Base-by-base conservation (phyloP, 352 stramenopile genomes). In the Globisporangium cylindrosporum region DNA sequence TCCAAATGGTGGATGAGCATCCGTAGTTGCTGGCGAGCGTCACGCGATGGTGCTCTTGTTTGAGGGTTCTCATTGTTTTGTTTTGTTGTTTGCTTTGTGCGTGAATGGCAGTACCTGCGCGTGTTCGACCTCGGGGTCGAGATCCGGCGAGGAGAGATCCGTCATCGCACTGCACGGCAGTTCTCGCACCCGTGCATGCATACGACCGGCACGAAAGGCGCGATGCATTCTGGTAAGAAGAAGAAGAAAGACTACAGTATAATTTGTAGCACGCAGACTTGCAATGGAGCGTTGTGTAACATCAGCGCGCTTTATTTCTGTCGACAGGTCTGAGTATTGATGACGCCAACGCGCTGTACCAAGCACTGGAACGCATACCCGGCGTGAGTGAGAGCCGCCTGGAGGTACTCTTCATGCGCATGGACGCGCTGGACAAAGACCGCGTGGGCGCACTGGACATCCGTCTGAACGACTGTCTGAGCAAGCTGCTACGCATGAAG, bases 91-190 rank as follows among this genome's bases (percentile, higher is more conserved):
- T 55, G 20, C n/a, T 32, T 32, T 54, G 18, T 54, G 64, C 4
- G 32, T 27, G 27, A 1, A 15, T n/a, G 55, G 8, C 56, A 89
- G 84, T 94, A 90, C 62, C 62, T 94, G 25, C 84, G 84, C 15
- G 72, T 90, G 38, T 69, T 87, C 36, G 86, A 94, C 43, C 29
- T 93, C 5, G 77, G 74, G 7, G 74, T 94, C 4, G 73, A 92
- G 72, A 82, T 93, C 49, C 84, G 86, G n/a, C 82, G 86, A 10
- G 86, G 84, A 4, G 86, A 94, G 69, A 73, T 89, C 56, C 81
- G 86, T 32, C 86, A 94, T 62, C 73, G 77, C 2, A 80, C 81
- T 3, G 34, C 41, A 8, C 62, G 74, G 24, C 27, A 54, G 2
- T 75, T 84, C 46, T 54, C 34, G 34, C 81, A 82, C 64, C 64